These are phyloP conservation scores for Cyclotella kingstonii DNA, from an alignment of 108 stramenopile species.

Conservation along the genomic window DNA sequence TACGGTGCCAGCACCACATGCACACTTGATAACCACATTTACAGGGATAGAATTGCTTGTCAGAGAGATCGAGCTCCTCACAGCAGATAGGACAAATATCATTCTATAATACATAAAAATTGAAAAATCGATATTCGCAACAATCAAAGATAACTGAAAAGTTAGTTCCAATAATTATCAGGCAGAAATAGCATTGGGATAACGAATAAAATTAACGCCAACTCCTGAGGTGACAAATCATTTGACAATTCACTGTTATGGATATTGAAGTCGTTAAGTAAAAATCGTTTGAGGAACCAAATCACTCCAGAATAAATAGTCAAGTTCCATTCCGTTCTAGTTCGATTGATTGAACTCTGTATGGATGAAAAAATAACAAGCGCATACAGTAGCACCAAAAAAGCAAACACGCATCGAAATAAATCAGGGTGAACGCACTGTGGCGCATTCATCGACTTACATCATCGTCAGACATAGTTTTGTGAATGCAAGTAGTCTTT, in stretches of 20 bases:
- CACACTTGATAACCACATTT: conserved; percentile 98
- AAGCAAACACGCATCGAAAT: neutral
- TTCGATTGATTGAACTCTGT: too few species aligned
- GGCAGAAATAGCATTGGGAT: neutral
- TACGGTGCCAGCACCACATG: conserved; percentile 99
- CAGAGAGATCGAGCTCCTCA: conserved; percentile 95
- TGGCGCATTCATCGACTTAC: conserved; percentile 7
- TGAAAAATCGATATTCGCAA: conserved; percentile 1
- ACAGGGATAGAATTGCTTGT: conserved; percentile 96
- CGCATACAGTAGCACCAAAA: neutral
- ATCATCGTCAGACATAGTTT: conserved; percentile 41
- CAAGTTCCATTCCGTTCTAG: too few species aligned
- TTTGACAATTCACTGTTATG: neutral
- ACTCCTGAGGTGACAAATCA: neutral
- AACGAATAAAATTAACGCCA: neutral
- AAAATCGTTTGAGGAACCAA: neutral
- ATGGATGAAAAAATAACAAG: neutral
- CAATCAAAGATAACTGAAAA: neutral
- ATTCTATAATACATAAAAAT: conserved; percentile 16
- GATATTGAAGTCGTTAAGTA: neutral
- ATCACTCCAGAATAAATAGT: neutral
- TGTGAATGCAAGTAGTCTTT: neutral
- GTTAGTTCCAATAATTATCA: too few species aligned
- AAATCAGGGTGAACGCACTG: neutral
- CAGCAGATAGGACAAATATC: conserved; percentile 93